phyloP scores from a whole-genome alignment of 108 stramenopile genomes.

The Cyclotella baltica region DNA sequence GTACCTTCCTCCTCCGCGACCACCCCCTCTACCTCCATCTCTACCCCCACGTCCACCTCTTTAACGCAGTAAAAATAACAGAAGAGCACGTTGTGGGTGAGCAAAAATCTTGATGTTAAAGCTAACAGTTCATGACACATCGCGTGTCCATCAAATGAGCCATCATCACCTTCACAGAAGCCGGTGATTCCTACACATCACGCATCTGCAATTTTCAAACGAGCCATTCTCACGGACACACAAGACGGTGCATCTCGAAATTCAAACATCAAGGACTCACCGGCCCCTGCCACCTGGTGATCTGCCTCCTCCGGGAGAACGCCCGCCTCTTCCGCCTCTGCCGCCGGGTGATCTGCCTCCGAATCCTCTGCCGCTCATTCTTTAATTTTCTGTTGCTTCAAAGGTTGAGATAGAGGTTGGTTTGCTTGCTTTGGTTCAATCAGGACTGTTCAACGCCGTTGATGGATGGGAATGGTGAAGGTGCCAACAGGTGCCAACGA shows the following conservation, averaged over 20 bases:
- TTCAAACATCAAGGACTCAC: constrained; percentile 10
- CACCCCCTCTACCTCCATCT: constrained; percentile 62
- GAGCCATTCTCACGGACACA: background rate
- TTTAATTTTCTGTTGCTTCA: background rate
- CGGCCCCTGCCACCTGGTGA: constrained; percentile 44
- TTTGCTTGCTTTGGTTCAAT: too few species aligned
- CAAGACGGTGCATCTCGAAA: too few species aligned
- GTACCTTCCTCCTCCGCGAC: constrained; percentile 50
- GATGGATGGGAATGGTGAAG: too few species aligned
- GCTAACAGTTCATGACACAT: constrained; percentile 5
- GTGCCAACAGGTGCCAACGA: too few species aligned
- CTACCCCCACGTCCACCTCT: constrained; percentile 60
- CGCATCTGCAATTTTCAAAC: background rate
- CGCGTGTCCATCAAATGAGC: background rate
- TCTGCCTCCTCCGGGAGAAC: constrained; percentile 45
- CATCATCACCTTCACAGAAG: background rate
- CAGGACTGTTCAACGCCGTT: too few species aligned
- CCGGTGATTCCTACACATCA: too few species aligned
- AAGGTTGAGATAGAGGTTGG: too few species aligned
- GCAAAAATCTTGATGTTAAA: background rate
- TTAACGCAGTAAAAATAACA: constrained; percentile 19
- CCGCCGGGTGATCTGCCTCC: constrained; percentile 66
- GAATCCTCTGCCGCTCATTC: constrained; percentile 37
- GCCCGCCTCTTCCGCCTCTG: constrained; percentile 51
- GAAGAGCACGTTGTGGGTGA: constrained; percentile 1